Evolutionary conservation across 163 green algal species (phyloP).

Genomic region (Chlorella variabilis): DNA sequence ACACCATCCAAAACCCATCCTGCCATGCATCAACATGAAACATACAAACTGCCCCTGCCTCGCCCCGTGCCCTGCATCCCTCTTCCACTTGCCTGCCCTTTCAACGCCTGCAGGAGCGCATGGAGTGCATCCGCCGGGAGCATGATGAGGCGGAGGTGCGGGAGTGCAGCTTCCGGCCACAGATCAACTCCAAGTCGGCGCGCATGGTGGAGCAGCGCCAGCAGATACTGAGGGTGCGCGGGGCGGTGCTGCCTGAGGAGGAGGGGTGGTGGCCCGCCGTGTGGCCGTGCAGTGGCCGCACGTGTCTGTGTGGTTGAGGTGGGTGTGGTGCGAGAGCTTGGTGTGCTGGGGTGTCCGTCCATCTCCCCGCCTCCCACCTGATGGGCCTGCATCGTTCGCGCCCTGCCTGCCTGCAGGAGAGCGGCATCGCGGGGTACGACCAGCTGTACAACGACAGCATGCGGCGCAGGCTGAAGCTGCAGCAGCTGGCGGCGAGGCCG

Average conservation of each 20-base stretch:
- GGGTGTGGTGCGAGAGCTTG: no score
- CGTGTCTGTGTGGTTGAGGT: no score
- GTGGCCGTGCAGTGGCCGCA: no score
- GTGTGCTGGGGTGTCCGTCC: no score
- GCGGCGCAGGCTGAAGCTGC: conserved; percentile 14
- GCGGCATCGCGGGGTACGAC: conserved; percentile 29
- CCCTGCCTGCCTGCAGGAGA: conserved; percentile 10
- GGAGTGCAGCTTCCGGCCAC: conserved; percentile 61
- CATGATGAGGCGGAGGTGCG: conserved; percentile 47
- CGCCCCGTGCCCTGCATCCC: not conserved
- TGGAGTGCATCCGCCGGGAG: conserved; percentile 27
- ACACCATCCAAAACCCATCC: no score
- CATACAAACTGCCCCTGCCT: no score
- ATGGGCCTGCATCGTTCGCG: no score
- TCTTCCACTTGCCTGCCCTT: not conserved
- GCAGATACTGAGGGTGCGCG: conserved; percentile 11
- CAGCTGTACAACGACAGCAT: conserved; percentile 46
- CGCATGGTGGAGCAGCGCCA: conserved; percentile 33
- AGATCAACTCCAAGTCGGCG: conserved; percentile 37
- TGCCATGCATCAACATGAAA: no score
- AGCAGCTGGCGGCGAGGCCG: conserved; percentile 9
- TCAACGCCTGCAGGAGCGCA: conserved; percentile 5
- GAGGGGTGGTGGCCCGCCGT: conserved; percentile 19
- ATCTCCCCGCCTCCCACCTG: no score
- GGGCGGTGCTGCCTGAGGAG: not conserved